phyloP scores from a whole-genome alignment of 257 asterid genomes.

The Linaria vulgaris region DNA sequence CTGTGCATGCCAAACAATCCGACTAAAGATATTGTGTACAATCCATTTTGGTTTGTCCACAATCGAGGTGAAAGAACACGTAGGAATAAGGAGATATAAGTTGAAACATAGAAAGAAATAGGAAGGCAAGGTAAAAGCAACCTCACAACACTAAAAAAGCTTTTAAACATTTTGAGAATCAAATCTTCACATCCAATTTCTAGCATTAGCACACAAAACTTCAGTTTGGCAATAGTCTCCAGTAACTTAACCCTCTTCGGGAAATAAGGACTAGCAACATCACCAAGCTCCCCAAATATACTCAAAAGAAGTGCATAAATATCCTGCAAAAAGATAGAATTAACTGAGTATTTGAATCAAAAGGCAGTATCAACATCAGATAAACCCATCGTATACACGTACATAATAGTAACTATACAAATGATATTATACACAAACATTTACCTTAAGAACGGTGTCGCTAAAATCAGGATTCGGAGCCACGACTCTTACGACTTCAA shows the following conservation, averaged over 20 bases:
- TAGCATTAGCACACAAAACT: conserved; percentile 67
- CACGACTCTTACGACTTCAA: conserved; percentile 61
- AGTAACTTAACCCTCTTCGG: conserved; percentile 49
- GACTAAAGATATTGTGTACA: not conserved
- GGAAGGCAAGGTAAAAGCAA: conserved; percentile 27
- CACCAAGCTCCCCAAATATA: conserved; percentile 65
- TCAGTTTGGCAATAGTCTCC: conserved; percentile 66
- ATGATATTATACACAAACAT: not conserved
- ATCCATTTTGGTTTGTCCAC: not conserved
- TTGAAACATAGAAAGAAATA: not conserved
- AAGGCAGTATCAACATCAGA: conserved; percentile 13
- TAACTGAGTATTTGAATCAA: conserved; percentile 12
- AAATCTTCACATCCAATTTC: conserved; percentile 78
- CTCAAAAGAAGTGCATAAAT: conserved; percentile 59
- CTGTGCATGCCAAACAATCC: not conserved
- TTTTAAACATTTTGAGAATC: conserved; percentile 66
- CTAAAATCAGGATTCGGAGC: conserved; percentile 71
- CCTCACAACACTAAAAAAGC: conserved; percentile 72
- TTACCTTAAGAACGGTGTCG: conserved; percentile 62
- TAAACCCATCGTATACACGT: conserved; percentile 5
- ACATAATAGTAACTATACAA: conserved; percentile 12
- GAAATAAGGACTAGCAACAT: conserved; percentile 57
- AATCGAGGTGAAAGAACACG: not conserved
- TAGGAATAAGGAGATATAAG: conserved; percentile 2
- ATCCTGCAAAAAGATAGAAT: conserved; percentile 47